Evolutionary conservation across 2,329 filamentous ascomycete genomes (phyloP), one percentile per base, ranked within the genome.

Genomic region (Cyanodermella asteris): DNA sequence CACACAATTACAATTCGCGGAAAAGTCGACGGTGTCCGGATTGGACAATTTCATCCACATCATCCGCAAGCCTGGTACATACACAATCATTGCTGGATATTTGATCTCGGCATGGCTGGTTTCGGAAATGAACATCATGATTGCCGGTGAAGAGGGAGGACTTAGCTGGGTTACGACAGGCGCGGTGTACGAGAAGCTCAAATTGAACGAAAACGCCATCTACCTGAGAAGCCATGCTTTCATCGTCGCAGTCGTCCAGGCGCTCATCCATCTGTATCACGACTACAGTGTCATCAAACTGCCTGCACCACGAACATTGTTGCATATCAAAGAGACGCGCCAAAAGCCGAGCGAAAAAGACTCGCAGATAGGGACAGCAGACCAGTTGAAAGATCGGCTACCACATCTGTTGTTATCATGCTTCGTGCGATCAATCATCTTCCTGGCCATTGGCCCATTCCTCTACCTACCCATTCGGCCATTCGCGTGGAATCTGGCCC

Each of bases 141-240:
- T 73, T 72, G 4, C 56, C 63, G 25, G 53, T 68, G 13, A 51
- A 54, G 11, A 49, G 50, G 19, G 59, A 63, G 26, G 68, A 71
- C 32, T 56, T 93, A 27, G 61, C 63, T 33, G 76, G 74, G 63
- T 68, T 91, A 35, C 74, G 72, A 27, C 61, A 67, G 36, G 64
- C 61, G 31, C 67, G 64, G 46, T 69, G 7, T 56, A 61, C 35
- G 77, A 87, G 44, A 64, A 81, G 18, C 61, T 73, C 12, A 61
- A 68, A 26, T 51, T 93, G 30, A 94, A 94, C 44, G 84, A 94
- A 54, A 66, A 75, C 34, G 72, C 80, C 1, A 61, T 94, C 14
- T 87, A 81, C 43, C 55, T 91, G 25, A 69, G 76, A 17, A 64
- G 62, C 31, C 69, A 75, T 39, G 64, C 87, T 35, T 42, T 71